Conservation (phyloP, 2,329 filamentous ascomycete genomes). For the Aspergillus sp. region DNA sequence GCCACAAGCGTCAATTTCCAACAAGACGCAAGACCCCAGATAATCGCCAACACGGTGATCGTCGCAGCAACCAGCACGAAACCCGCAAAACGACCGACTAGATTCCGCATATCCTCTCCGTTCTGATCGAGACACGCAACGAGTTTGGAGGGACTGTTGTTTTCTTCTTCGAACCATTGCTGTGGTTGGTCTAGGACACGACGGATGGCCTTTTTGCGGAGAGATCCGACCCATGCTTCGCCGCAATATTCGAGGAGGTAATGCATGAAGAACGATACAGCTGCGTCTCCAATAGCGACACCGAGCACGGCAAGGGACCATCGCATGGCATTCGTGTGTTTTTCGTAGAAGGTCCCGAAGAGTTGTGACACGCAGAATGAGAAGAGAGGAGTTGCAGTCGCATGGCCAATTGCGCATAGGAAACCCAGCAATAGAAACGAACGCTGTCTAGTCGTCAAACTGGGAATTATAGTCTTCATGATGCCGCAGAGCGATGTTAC, state of each 20-base stretch:
- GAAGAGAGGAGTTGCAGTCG: slow-evolving; percentile 63
- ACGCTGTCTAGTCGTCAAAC: slow-evolving; percentile 46
- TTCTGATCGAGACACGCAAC: slow-evolving; percentile 68
- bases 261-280: slow-evolving; percentile 57
- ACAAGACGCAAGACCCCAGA: slow-evolving; percentile 65
- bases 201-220: slow-evolving; percentile 60
- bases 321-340: slow-evolving; percentile 43
- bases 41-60: slow-evolving; percentile 61
- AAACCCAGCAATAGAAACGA: slow-evolving; percentile 53
- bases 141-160: slow-evolving; percentile 57
- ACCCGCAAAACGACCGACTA: slow-evolving; percentile 70
- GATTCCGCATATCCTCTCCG: slow-evolving; percentile 77
- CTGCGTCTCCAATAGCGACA: slow-evolving; percentile 59
- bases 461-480: slow-evolving; percentile 62
- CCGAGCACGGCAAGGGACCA: slow-evolving; percentile 65
- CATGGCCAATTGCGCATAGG: slow-evolving; percentile 54
- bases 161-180: slow-evolving; percentile 65
- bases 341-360: slow-evolving; percentile 59
- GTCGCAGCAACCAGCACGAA: slow-evolving; percentile 57
- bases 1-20: slow-evolving; percentile 78
- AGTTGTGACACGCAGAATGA: slow-evolving; percentile 68
- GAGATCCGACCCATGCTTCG: slow-evolving; percentile 66
- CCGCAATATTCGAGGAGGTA: slow-evolving; percentile 64
- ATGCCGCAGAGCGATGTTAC: background rate
- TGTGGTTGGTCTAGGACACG: slow-evolving; percentile 67